Conservation (phyloP, 495 filamentous ascomycete genomes). For the Hypoxylon intermedium region DNA sequence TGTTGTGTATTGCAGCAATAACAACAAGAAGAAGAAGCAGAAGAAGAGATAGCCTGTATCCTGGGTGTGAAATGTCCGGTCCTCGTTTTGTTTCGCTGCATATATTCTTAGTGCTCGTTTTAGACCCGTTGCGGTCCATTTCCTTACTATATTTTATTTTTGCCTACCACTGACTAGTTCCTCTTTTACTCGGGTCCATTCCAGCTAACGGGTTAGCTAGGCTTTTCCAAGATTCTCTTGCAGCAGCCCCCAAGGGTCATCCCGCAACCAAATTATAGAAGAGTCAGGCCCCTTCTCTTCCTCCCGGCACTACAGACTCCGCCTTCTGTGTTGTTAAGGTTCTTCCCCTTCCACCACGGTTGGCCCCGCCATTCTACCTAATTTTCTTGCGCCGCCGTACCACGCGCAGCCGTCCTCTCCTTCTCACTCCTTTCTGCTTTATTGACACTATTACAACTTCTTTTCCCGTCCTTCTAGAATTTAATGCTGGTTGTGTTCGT, state of each 20-base stretch:
- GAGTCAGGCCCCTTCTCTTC: conserved; percentile 37
- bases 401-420: conserved; percentile 11
- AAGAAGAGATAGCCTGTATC: too few relatives aligned
- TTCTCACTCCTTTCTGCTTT: not conserved
- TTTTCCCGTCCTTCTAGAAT: conserved; percentile 19
- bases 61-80: conserved; percentile 7
- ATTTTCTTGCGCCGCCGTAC: conserved; percentile 40
- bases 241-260: conserved; percentile 42
- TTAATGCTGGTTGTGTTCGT: not conserved
- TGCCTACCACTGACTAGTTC: conserved; percentile 23
- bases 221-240: conserved; percentile 41
- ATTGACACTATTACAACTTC: not conserved
- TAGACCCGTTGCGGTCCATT: conserved; percentile 19
- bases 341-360: conserved; percentile 39
- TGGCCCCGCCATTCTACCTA: conserved; percentile 41
- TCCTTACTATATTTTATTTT: conserved; percentile 24
- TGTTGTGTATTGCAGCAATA: not conserved
- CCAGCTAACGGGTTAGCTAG: conserved; percentile 41
- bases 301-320: conserved; percentile 38
- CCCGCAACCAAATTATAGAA: conserved; percentile 41
- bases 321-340: conserved; percentile 41
- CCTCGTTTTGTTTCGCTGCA: conserved; percentile 14
- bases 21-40: too few relatives aligned
- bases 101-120: conserved; percentile 22
- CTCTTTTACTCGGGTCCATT: conserved; percentile 35